Evolutionary conservation across 2,329 filamentous ascomycete species (phyloP).

Genomic region (Beauveria bassiana): DNA sequence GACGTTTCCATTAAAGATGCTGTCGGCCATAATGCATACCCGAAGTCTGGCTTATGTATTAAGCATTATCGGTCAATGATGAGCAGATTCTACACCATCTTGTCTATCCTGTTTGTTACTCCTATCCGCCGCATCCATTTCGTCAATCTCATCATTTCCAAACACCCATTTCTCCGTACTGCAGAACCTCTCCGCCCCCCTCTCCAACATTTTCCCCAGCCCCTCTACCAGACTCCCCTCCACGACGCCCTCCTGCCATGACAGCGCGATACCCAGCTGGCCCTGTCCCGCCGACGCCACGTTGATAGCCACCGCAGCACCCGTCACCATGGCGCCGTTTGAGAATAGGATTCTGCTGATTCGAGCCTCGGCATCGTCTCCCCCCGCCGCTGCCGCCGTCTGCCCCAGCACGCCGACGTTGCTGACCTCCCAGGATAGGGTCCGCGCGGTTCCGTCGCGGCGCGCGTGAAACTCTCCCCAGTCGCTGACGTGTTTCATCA

Average conservation of each 20-base stretch:
- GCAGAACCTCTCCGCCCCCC: slow-evolving; percentile 19
- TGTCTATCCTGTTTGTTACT: no score
- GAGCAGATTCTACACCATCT: no score
- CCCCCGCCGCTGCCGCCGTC: slow-evolving; percentile 16
- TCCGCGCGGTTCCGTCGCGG: slow-evolving; percentile 35
- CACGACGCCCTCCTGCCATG: slow-evolving; percentile 41
- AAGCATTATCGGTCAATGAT: no score
- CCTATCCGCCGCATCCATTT: no score
- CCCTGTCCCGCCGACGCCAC: slow-evolving; percentile 37
- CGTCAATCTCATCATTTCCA: neutral
- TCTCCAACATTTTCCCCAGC: slow-evolving; percentile 30
- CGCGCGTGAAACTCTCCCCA: slow-evolving; percentile 32
- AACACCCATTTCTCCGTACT: slow-evolving; percentile 16
- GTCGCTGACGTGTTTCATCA: slow-evolving; percentile 37
- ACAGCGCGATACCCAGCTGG: slow-evolving; percentile 33
- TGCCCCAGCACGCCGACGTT: slow-evolving; percentile 39
- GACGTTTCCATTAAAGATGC: no score
- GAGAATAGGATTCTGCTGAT: slow-evolving; percentile 42
- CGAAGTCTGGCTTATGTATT: no score
- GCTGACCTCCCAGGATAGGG: slow-evolving; percentile 42
- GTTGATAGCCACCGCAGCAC: slow-evolving; percentile 37
- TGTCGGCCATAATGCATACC: no score
- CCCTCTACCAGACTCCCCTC: slow-evolving; percentile 28
- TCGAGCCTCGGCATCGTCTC: slow-evolving; percentile 12
- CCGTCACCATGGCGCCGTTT: slow-evolving; percentile 37